Evolutionary conservation across 2,329 filamentous ascomycete species (phyloP).

Genomic region (Aphanocladium album): DNA sequence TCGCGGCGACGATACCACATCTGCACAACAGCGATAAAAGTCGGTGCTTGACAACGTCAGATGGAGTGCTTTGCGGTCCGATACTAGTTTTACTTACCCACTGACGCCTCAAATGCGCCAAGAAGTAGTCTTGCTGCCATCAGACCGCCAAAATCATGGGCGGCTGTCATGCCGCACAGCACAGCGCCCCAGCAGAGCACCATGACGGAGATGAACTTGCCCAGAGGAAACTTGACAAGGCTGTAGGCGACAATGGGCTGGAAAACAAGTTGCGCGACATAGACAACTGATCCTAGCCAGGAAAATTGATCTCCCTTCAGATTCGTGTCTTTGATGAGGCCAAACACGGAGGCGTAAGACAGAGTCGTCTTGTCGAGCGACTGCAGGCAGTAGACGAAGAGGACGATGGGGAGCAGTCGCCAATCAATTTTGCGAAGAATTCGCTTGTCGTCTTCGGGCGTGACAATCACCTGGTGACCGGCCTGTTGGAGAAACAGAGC

Average conservation of each 20-base stretch:
- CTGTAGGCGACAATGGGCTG: conserved; percentile 53
- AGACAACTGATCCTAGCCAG: conserved; percentile 51
- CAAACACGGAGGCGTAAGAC: conserved; percentile 61
- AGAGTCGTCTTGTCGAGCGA: conserved; percentile 34
- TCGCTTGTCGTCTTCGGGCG: conserved; percentile 46
- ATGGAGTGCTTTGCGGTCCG: neutral
- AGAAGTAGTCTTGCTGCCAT: conserved; percentile 41
- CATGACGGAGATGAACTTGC: conserved; percentile 47
- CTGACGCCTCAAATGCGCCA: conserved; percentile 43
- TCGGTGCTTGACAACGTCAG: conserved; percentile 20
- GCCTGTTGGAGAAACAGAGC: conserved; percentile 42
- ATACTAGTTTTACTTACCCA: conserved; percentile 18
- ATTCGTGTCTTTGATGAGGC: conserved; percentile 47
- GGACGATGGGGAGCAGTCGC: conserved; percentile 45
- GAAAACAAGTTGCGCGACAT: conserved; percentile 30
- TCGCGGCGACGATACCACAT: conserved; percentile 33
- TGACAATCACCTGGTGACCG: conserved; percentile 41
- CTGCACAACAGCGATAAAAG: conserved; percentile 28
- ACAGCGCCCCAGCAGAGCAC: conserved; percentile 50
- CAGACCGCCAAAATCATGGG: conserved; percentile 41
- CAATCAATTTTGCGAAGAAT: conserved; percentile 43
- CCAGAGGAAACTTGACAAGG: conserved; percentile 49
- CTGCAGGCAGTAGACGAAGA: conserved; percentile 45
- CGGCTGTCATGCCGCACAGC: conserved; percentile 46
- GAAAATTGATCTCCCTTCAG: conserved; percentile 51